Percentiles rank a stretch among this genome's conserved stretches.
These are phyloP conservation scores for Penicillium roqueforti DNA, from an alignment of 495 filamentous ascomycete species.

Conservation along the genomic window DNA sequence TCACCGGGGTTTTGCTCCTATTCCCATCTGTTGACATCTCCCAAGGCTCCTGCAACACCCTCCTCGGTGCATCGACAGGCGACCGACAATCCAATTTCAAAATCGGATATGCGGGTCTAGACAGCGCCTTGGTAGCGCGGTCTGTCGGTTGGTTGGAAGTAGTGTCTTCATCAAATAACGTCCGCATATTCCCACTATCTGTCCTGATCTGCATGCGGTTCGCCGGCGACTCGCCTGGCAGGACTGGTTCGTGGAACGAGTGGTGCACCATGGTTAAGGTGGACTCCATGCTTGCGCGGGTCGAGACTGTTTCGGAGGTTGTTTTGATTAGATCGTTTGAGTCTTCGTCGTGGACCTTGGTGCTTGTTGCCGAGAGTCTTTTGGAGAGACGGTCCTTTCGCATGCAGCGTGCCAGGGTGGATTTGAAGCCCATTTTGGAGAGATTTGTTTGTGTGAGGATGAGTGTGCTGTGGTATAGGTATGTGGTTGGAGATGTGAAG, in stretches of 20 bases:
- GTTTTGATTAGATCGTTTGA: slow-evolving; percentile 25
- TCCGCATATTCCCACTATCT: slow-evolving; percentile 12
- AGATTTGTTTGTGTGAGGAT: too few relatives aligned
- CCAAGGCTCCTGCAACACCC: slow-evolving; percentile 12
- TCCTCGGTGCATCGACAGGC: slow-evolving; percentile 10
- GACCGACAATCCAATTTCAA: slow-evolving; percentile 17
- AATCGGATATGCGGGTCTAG: slow-evolving; percentile 20
- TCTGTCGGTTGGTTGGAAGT: slow-evolving; percentile 1
- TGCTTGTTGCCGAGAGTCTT: slow-evolving; percentile 16
- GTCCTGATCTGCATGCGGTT: slow-evolving; percentile 9
- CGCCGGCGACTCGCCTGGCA: slow-evolving; percentile 14
- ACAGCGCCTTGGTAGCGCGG: slow-evolving; percentile 6
- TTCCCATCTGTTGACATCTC: background rate
- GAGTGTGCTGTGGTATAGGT: background rate
- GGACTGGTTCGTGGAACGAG: slow-evolving; percentile 9
- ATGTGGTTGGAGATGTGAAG: background rate
- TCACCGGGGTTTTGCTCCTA: too few relatives aligned
- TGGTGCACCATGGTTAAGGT: slow-evolving; percentile 16
- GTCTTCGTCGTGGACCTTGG: slow-evolving; percentile 19
- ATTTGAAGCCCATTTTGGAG: slow-evolving; percentile 28
- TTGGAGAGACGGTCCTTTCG: slow-evolving; percentile 17
- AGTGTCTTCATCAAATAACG: slow-evolving; percentile 11
- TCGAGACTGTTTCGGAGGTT: slow-evolving; percentile 12
- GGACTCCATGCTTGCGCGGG: slow-evolving; percentile 13
- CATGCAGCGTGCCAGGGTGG: slow-evolving; percentile 16